Evolutionary conservation across 495 filamentous ascomycete genomes (phyloP).

Genomic region (Hypoxylon fragiforme): DNA sequence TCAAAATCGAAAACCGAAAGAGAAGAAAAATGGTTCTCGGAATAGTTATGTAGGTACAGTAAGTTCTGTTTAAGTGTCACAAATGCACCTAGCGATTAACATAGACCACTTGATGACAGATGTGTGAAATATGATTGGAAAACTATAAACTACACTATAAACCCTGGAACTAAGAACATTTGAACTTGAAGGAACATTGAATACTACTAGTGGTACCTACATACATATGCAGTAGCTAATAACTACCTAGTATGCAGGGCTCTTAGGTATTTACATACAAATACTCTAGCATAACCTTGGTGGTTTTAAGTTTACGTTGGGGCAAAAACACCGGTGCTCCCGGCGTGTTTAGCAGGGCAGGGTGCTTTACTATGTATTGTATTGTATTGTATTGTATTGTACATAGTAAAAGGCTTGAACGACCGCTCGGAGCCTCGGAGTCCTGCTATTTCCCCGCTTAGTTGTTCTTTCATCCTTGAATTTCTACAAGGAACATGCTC

Average conservation of each 20-base stretch:
- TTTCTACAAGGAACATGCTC: background rate
- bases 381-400: too few species aligned
- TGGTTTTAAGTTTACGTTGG: background rate
- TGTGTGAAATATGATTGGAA: slow-evolving; percentile 29
- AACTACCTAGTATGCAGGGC: too few species aligned
- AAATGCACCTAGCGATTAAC: too few species aligned
- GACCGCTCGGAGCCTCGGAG: slow-evolving; percentile 17
- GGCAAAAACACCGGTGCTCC: background rate
- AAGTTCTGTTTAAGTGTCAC: too few species aligned
- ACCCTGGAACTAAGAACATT: background rate
- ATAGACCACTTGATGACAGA: slow-evolving; percentile 35
- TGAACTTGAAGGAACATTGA: too few species aligned
- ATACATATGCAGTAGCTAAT: too few species aligned
- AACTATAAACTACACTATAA: background rate
- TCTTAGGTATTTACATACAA: background rate
- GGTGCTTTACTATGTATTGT: too few species aligned
- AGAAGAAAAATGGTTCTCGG: background rate
- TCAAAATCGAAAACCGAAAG: too few species aligned
- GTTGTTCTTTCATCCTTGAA: slow-evolving; percentile 9
- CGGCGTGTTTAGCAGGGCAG: too few species aligned
- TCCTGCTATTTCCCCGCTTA: slow-evolving; percentile 17
- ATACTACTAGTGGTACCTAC: too few species aligned
- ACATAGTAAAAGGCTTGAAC: background rate
- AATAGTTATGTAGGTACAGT: too few species aligned
- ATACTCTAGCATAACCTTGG: background rate